Conservation (phyloP, 2,329 filamentous ascomycete genomes). For the Ascosphaera apis region DNA sequence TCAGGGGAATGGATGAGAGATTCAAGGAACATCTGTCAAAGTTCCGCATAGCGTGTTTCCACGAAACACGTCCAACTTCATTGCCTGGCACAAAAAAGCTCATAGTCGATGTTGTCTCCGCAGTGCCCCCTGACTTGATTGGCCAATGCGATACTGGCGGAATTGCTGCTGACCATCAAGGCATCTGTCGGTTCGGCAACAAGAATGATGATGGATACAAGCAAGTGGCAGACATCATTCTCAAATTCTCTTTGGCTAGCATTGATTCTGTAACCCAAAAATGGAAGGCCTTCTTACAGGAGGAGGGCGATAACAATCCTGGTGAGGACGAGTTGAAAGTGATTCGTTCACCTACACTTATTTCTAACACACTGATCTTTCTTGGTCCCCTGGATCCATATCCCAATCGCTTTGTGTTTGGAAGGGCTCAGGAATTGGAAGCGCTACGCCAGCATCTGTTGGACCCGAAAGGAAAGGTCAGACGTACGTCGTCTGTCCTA, state of each 20-base stretch:
- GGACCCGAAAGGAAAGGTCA: constrained; percentile 31
- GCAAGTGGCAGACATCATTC: constrained; percentile 24
- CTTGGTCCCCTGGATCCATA: constrained; percentile 33
- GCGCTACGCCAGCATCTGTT: constrained; percentile 36
- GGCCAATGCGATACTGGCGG: constrained; percentile 49
- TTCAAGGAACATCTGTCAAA: constrained; percentile 49
- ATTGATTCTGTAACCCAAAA: too few relatives aligned
- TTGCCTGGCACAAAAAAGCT: constrained; percentile 38
- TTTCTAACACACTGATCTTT: constrained; percentile 13
- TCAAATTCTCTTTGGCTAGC: neutral
- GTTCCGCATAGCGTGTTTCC: constrained; percentile 54
- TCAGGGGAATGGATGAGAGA: constrained; percentile 50
- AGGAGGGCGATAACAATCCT: too few relatives aligned
- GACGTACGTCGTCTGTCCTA: constrained; percentile 39
- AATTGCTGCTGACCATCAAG: constrained; percentile 49
- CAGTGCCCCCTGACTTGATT: constrained; percentile 34
- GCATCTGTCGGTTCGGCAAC: constrained; percentile 50
- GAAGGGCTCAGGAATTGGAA: constrained; percentile 34
- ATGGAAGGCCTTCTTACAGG: too few relatives aligned
- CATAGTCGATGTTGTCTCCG: constrained; percentile 47
- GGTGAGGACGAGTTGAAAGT: too few relatives aligned
- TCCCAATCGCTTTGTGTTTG: constrained; percentile 39
- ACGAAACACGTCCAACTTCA: constrained; percentile 50
- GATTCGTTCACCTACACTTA: too few relatives aligned
- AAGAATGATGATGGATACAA: constrained; percentile 42